Evolutionary conservation across 78 protist species (phyloP).

Genomic region (slime mould (Dictyostelium discoideum)): DNA sequence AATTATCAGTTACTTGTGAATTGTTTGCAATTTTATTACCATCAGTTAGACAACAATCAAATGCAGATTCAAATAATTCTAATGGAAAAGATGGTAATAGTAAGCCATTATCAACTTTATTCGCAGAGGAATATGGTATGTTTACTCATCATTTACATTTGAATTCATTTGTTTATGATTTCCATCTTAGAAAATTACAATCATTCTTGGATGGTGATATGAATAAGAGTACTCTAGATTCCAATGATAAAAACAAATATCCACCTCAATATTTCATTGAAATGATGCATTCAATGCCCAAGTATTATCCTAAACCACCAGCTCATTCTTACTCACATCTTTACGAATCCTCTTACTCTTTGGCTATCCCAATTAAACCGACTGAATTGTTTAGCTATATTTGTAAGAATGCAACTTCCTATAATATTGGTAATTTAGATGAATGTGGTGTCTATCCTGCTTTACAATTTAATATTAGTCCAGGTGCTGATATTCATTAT

Average conservation of each 20-base stretch:
- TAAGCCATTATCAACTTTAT: constrained; percentile 19
- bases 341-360: constrained; percentile 7
- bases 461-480: constrained; percentile 7
- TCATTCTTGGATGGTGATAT: constrained; percentile 24
- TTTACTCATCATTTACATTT: constrained; percentile 74
- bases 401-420: constrained; percentile 6
- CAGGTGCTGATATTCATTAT: background rate
- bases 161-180: constrained; percentile 74
- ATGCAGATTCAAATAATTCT: background rate
- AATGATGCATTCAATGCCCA: constrained; percentile 62
- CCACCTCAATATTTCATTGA: constrained; percentile 72
- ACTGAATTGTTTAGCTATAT: constrained; percentile 24
- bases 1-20: constrained; percentile 66
- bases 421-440: constrained; percentile 17
- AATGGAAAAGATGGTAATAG: background rate
- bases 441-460: constrained; percentile 46
- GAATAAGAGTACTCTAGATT: background rate
- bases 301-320: constrained; percentile 78
- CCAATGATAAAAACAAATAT: background rate
- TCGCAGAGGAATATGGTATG: constrained; percentile 76
- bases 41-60: background rate
- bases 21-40: constrained; percentile 65
- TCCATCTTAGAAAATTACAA: constrained; percentile 55
- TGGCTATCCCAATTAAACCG: constrained; percentile 28
- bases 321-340: constrained; percentile 70